Evolutionary conservation across 2,329 filamentous ascomycete species (phyloP), one percentile per base, ranked within the genome.

Genomic region (Pseudopithomyces chartarum): DNA sequence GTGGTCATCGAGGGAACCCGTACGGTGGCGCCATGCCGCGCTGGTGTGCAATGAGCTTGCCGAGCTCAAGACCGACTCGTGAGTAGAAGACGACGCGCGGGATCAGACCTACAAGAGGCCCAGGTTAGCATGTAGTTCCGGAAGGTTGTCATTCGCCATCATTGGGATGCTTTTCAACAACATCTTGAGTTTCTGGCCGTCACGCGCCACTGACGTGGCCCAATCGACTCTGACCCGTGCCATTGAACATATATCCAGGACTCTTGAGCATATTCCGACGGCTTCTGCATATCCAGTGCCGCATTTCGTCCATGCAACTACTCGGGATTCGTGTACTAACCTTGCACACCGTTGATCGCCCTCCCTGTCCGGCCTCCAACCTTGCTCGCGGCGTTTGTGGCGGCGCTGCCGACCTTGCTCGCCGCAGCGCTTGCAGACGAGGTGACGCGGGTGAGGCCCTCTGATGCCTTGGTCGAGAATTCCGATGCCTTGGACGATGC

Each of bases 1-100:
- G 12, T 20, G 3, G 47, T 36, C 48, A 6, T 34, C 22, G 33
- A 54, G 42, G 39, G 36, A 54, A 52, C 38, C 58, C 93, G 87
- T 90, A 99, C 95, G 95, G 95, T 80, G 92, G 92, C 75, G 85
- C 83, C 92, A 99, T 97, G 82, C 90, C 91, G 80, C 94, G 92
- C 78, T 87, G 88, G 71, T 87, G 86, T 83, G 92, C 92, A 66
- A 98, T 87, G 67, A 97, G 85, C 85, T 91, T 96, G 76, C 85
- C 85, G 59, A 98, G 84, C 84, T 99, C 95, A 64, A 93, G 81
- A 70, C 85, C 90, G 74, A 98, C 94, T 78, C 88, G 90, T 73
- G 89, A 88, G 84, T 98, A 99, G 87, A 97, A 97, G 76, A 96
- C 76, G 63, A 92, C 89, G 61, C 88, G 88, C 68, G 95, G 95